A percentile compares a stretch with the other conserved stretches of the same genome.
These are phyloP conservation scores for Aspergillus avenaceus DNA, from an alignment of 495 filamentous ascomycete genomes.

Conservation along the genomic window DNA sequence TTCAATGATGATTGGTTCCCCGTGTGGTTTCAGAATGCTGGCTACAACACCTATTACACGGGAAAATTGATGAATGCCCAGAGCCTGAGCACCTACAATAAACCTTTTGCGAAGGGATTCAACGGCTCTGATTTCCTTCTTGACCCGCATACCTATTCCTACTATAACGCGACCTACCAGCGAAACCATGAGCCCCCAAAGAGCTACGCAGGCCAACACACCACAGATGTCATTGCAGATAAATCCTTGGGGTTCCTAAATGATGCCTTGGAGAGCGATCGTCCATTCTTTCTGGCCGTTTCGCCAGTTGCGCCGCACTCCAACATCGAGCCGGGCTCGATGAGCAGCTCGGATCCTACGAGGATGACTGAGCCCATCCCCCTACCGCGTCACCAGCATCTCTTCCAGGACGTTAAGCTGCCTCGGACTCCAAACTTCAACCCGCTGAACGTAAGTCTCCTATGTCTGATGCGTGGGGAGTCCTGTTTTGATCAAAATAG, in stretches of 20 bases:
- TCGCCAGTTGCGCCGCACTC: conserved; percentile 66
- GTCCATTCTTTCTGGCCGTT: conserved; percentile 65
- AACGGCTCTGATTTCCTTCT: conserved; percentile 60
- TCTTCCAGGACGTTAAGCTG: conserved; percentile 36
- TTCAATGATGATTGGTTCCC: conserved; percentile 65
- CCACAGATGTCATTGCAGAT: conserved; percentile 56
- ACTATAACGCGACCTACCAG: conserved; percentile 63
- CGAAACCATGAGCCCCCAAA: conserved; percentile 56
- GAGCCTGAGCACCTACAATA: conserved; percentile 53
- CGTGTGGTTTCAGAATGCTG: conserved; percentile 63
- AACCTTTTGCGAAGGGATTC: conserved; percentile 55
- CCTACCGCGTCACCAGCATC: conserved; percentile 29
- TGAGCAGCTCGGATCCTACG: conserved; percentile 11
- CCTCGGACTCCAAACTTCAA: conserved; percentile 38
- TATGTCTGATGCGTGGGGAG: conserved; percentile 44
- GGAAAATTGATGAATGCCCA: conserved; percentile 71
- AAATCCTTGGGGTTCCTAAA: conserved; percentile 64
- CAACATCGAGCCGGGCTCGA: conserved; percentile 40
- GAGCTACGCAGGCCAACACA: conserved; percentile 55
- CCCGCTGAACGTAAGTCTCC: conserved; percentile 39
- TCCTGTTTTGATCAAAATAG: conserved; percentile 49
- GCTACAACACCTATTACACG: conserved; percentile 71
- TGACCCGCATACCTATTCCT: conserved; percentile 69
- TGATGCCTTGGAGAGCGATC: conserved; percentile 46
- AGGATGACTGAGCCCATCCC: conserved; percentile 52